phyloP scores from a whole-genome alignment of 225 moss, liverwort and hornwort species.

The Anthoceros angustus region DNA sequence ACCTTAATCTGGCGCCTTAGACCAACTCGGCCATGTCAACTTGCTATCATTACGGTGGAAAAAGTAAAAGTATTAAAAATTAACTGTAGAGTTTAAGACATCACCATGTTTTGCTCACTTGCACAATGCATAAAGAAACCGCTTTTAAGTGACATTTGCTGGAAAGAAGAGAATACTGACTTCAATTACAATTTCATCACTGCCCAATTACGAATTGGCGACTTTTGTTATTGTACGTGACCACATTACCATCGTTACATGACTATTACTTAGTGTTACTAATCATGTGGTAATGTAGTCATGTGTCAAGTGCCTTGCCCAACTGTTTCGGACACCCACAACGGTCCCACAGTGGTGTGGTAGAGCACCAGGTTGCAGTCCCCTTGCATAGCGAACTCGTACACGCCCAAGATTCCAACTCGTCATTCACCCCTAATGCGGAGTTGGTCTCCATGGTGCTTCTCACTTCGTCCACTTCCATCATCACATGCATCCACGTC shows the following conservation, averaged over 20 bases:
- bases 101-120: too few species aligned
- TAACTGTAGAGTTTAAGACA: too few species aligned
- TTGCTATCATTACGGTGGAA: too few species aligned
- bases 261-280: neutral
- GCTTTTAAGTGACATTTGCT: too few species aligned
- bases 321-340: neutral
- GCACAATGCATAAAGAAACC: too few species aligned
- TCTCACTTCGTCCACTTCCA: neutral
- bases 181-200: too few species aligned
- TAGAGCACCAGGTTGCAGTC: conserved; percentile 3
- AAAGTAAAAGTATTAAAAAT: too few species aligned
- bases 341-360: neutral
- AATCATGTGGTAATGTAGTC: neutral
- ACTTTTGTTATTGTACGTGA: neutral
- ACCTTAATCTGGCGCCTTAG: conserved; percentile 56
- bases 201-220: too few species aligned
- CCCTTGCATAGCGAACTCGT: neutral
- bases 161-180: too few species aligned
- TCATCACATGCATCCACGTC: neutral
- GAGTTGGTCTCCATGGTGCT: neutral
- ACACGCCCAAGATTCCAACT: neutral
- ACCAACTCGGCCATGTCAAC: conserved; percentile 67
- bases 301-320: neutral
- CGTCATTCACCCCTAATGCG: neutral
- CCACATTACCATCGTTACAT: neutral